A percentile compares a stretch with the other conserved stretches of the same genome.
phyloP scores from a whole-genome alignment of 495 filamentous ascomycete species.

The Sordaria brevicollis region DNA sequence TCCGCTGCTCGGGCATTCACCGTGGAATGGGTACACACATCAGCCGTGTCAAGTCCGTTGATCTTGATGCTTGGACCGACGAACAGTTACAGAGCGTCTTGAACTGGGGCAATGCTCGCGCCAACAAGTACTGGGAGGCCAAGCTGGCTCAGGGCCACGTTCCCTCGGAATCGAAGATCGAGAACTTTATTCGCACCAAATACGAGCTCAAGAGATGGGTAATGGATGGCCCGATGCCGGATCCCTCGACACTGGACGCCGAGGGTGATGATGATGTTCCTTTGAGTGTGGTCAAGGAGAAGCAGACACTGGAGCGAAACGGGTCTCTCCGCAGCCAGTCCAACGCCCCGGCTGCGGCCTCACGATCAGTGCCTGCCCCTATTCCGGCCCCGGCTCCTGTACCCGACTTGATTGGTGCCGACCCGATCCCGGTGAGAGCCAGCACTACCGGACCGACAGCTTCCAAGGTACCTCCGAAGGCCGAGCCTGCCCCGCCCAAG shows the following conservation, averaged over 20 bases:
- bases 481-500: slow-evolving; percentile 49
- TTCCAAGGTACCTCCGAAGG: slow-evolving; percentile 55
- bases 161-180: slow-evolving; percentile 97
- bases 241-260: slow-evolving; percentile 73
- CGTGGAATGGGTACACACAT: slow-evolving; percentile 98
- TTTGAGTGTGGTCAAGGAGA: slow-evolving; percentile 47
- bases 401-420: slow-evolving; percentile 41
- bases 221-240: slow-evolving; percentile 91
- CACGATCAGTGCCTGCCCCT: slow-evolving; percentile 15
- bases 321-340: slow-evolving; percentile 35
- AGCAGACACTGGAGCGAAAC: slow-evolving; percentile 40
- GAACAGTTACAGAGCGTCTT: slow-evolving; percentile 89
- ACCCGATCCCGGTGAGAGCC: slow-evolving; percentile 38
- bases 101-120: slow-evolving; percentile 87
- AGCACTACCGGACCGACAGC: slow-evolving; percentile 55
- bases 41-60: slow-evolving; percentile 93
- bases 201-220: slow-evolving; percentile 98
- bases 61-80: slow-evolving; percentile 96
- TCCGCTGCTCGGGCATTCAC: slow-evolving; percentile 96
- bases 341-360: slow-evolving; percentile 21
- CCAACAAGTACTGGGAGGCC: slow-evolving; percentile 98
- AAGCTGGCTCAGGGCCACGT: slow-evolving; percentile 85
- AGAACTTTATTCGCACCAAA: slow-evolving; percentile 98
- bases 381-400: slow-evolving; percentile 12
- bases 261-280: slow-evolving; percentile 78